Evolutionary conservation across 2,329 filamentous ascomycete species (phyloP), one percentile per base, ranked within the genome.

Genomic region (Hypoxylon sp.): DNA sequence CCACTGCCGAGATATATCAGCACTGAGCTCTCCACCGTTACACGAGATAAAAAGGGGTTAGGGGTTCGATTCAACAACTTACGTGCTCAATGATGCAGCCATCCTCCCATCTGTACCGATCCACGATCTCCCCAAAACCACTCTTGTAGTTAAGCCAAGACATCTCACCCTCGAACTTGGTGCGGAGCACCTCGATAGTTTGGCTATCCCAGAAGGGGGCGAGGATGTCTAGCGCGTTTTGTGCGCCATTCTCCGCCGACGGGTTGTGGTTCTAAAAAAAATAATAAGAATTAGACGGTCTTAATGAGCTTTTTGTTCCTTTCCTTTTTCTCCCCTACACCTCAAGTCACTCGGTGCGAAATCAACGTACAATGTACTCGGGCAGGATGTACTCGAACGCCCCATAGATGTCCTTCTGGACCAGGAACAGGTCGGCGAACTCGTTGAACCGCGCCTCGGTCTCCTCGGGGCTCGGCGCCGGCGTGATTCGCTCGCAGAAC

Each of bases 51-150:
- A 20, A 18, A 5, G 10, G 10, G 13, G 13, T 15, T 3, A 18
- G 8, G 10, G 10, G 13, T 8, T 15, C 4, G n/a, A 41, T 17
- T 27, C 35, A n/a, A 24, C 6, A 26, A 65, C 64, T 6, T 62
- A 67, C 67, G 23, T 69, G 67, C 40, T 69, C 66, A 13, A 56
- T 60, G 21, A 69, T 69, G 35, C 66, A 69, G 3, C 67, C 67
- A 31, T 60, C 63, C 27, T 68, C 65, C 67, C 66, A 69, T 2
- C 66, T 62, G 37, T 54, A 69, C 7, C 66, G 62, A 47, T 68
- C 66, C 8, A 69, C 67, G 11, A 68, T 62, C 43, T 60, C 60
- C 15, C 67, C 64, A 9, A 67, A 48, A n/a, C 41, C 38, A n/a
- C 38, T 58, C 24, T 40, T 38, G 48, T 69, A 69, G 56, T 69